phyloP scores from a whole-genome alignment of 2,329 filamentous ascomycete species.

The Elsinoe fawcettii region DNA sequence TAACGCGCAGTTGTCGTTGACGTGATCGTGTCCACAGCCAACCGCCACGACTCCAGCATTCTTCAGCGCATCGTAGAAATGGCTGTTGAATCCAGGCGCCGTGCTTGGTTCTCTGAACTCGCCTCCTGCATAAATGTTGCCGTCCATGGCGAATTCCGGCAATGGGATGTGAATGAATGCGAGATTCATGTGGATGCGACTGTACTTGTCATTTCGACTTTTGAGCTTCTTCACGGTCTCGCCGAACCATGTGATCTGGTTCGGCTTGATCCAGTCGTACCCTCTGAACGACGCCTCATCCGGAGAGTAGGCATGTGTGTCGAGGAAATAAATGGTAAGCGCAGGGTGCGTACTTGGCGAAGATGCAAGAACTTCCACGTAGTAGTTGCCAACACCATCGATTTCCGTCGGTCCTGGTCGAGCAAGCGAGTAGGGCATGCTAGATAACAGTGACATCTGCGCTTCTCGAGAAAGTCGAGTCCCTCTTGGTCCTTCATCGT shows the following conservation, averaged over 20 bases:
- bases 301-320: slow-evolving; percentile 85
- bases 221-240: slow-evolving; percentile 66
- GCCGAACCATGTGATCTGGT: slow-evolving; percentile 91
- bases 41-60: slow-evolving; percentile 80
- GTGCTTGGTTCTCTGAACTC: slow-evolving; percentile 76
- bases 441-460: slow-evolving; percentile 80
- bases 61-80: slow-evolving; percentile 84
- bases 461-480: slow-evolving; percentile 56
- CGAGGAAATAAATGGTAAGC: slow-evolving; percentile 86
- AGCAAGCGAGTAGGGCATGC: slow-evolving; percentile 84
- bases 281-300: slow-evolving; percentile 83
- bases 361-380: slow-evolving; percentile 78
- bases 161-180: slow-evolving; percentile 97
- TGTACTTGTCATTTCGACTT: slow-evolving; percentile 64
- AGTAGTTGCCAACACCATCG: slow-evolving; percentile 91
- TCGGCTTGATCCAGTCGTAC: slow-evolving; percentile 95
- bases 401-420: slow-evolving; percentile 71
- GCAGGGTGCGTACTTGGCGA: slow-evolving; percentile 77
- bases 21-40: slow-evolving; percentile 91
- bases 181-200: slow-evolving; percentile 87
- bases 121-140: slow-evolving; percentile 54
- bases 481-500: slow-evolving; percentile 66
- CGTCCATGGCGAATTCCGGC: slow-evolving; percentile 67
- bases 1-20: slow-evolving; percentile 90
- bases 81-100: slow-evolving; percentile 79